These are phyloP conservation scores for Xylariaceae sp. DNA, from an alignment of 2,329 filamentous ascomycete species.

Conservation along the genomic window DNA sequence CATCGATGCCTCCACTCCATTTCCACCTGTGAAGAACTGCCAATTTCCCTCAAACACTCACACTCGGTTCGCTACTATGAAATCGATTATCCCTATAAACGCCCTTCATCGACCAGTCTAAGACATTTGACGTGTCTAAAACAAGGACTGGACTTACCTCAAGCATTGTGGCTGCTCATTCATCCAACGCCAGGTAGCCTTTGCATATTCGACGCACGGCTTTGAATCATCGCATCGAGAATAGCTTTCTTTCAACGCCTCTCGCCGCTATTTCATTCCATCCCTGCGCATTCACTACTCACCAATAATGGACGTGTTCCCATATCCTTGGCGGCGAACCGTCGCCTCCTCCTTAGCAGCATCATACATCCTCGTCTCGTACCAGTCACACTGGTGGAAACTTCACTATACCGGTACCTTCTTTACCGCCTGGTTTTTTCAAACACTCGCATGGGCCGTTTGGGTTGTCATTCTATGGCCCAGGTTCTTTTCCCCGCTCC, in stretches of 20 bases:
- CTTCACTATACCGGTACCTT: constrained; percentile 46
- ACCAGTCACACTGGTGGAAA: constrained; percentile 42
- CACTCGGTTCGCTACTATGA: too few relatives aligned
- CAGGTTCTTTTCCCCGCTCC: constrained; percentile 56
- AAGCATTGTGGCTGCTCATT: neutral
- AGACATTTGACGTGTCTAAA: neutral
- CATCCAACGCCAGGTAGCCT: neutral
- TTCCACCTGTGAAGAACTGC: neutral
- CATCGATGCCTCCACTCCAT: constrained; percentile 6
- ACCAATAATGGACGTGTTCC: constrained; percentile 31
- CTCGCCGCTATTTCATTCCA: neutral
- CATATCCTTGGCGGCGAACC: constrained; percentile 41
- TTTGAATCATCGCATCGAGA: neutral
- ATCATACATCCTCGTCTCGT: constrained; percentile 43
- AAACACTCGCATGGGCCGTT: constrained; percentile 46
- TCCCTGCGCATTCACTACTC: neutral
- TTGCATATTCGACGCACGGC: too few relatives aligned
- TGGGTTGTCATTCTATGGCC: constrained; percentile 58
- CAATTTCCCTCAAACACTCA: neutral
- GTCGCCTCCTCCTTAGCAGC: constrained; percentile 40
- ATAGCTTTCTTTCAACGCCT: neutral
- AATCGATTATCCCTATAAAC: neutral
- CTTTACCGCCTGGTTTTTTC: constrained; percentile 44
- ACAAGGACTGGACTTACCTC: neutral
- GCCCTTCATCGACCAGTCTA: neutral